Evolutionary conservation across 768 basidiomycete genomes (phyloP).

Genomic region (Leccinum incarnatum): DNA sequence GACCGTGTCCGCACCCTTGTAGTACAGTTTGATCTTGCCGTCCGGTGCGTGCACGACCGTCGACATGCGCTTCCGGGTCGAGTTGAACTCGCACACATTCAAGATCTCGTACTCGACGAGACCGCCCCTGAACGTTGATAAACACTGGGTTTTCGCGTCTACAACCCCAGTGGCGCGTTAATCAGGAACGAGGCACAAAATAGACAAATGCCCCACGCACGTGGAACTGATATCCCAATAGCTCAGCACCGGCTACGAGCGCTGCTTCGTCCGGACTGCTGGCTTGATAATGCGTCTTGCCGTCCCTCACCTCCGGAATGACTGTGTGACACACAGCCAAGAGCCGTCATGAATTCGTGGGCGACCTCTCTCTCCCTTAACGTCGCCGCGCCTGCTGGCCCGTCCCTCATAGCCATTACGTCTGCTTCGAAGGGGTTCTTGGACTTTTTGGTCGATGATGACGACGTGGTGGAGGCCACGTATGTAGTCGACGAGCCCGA

Average conservation of each 20-base stretch:
- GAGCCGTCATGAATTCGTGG: slow-evolving; percentile 70
- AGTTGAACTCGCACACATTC: slow-evolving; percentile 99
- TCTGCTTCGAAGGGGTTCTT: slow-evolving; percentile 56
- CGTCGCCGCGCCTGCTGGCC: not conserved
- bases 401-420: slow-evolving; percentile 14
- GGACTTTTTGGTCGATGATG: slow-evolving; percentile 20
- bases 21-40: slow-evolving; percentile 91
- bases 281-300: slow-evolving; percentile 92
- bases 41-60: slow-evolving; percentile 85
- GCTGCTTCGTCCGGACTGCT: slow-evolving; percentile 98
- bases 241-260: slow-evolving; percentile 88
- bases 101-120: slow-evolving; percentile 82
- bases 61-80: slow-evolving; percentile 97
- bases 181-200: not conserved
- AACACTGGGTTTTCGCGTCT: slow-evolving; percentile 98
- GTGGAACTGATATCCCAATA: slow-evolving; percentile 90
- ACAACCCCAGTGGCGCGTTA: not conserved
- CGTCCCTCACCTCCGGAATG: slow-evolving; percentile 87
- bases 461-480: not conserved
- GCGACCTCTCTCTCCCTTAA: slow-evolving; percentile 49
- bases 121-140: slow-evolving; percentile 70
- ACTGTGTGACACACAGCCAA: slow-evolving; percentile 98
- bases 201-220: slow-evolving; percentile 45
- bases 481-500: not conserved
- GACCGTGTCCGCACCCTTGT: slow-evolving; percentile 97